Base-by-base conservation (phyloP, 352 stramenopile genomes). In the Phytopythium delawarense region DNA sequence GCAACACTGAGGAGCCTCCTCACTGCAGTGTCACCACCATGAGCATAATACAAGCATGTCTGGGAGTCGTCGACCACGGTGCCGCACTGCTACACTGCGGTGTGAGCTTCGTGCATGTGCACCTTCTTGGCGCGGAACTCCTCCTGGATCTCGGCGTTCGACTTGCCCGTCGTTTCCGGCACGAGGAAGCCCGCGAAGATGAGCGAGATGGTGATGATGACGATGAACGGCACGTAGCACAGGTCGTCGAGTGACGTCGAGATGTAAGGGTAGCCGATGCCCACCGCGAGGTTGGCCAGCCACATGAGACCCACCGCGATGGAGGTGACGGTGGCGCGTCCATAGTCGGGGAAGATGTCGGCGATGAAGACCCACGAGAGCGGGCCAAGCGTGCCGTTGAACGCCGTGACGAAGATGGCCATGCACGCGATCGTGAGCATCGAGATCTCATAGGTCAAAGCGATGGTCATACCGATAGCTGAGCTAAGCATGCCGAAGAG, bases 91-190 rank as follows among this genome's bases (percentile, higher is more conserved):
- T n/a, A n/a, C n/a, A n/a, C n/a, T n/a, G n/a, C n/a, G n/a, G n/a
- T n/a, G n/a, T n/a, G n/a, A n/a, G n/a, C n/a, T n/a, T n/a, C n/a
- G n/a, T n/a, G n/a, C n/a, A n/a, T n/a, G n/a, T n/a, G 32, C 32
- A 9, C 32, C 5, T 9, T 4, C 32, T 37, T 37, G 32, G 32
- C 32, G 4, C 32, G 32, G 37, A 59, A 84, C 63, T 83, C 71
- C 32, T 65, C 58, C 58, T 77, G 75, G 49, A 88, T 83, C 63
- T 86, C 72, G 25, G 80, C 73, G 59, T 79, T 81, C 16, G 76
- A 80, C 65, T 87, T 85, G 52, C 76, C 68, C 0, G 65, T 62
- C 16, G 79, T 87, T 58, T 84, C 76, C 5, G 75, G 76, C 40
- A 86, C 72, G n/a, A 77, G 56, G 57, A 76, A 72, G 55, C 73